Evolutionary conservation across 371 early-diverging fungal species (phyloP).

Genomic region (Vittaforma corneae): DNA sequence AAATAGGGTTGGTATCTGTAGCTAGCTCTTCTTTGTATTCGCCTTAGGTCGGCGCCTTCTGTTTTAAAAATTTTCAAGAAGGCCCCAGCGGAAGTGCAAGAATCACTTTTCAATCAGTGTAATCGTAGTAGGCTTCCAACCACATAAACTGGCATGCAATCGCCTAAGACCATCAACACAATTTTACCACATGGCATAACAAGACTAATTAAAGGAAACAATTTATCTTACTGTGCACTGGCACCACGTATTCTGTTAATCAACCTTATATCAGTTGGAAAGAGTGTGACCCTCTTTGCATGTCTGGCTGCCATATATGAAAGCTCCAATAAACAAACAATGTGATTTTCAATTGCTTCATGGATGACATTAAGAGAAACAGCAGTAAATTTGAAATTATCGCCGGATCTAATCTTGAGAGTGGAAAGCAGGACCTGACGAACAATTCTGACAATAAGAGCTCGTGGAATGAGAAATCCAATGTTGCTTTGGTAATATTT

Average conservation of each 20-base stretch:
- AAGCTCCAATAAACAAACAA: constrained; percentile 32
- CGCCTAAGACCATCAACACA: too few relatives aligned
- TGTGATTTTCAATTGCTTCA: constrained; percentile 22
- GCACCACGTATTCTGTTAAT: constrained; percentile 13
- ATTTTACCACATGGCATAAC: too few relatives aligned
- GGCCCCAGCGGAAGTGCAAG: too few relatives aligned
- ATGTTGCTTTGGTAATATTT: constrained; percentile 26
- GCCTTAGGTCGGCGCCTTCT: too few relatives aligned
- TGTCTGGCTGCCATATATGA: constrained; percentile 29
- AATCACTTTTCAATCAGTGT: too few relatives aligned
- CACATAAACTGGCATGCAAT: too few relatives aligned
- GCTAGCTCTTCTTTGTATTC: too few relatives aligned
- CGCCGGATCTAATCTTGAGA: background rate
- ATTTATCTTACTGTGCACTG: background rate
- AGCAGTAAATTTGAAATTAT: constrained; percentile 14
- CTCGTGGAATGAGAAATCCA: constrained; percentile 8
- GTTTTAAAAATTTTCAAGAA: too few relatives aligned
- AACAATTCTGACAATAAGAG: constrained; percentile 13
- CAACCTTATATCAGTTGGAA: constrained; percentile 25
- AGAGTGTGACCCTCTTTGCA: constrained; percentile 44
- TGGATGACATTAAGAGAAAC: constrained; percentile 23
- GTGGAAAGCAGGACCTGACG: background rate
- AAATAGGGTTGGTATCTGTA: too few relatives aligned
- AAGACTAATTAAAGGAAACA: too few relatives aligned
- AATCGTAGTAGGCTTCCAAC: too few relatives aligned